Evolutionary conservation across 1,139 yeast species (phyloP), one percentile per base, ranked within the genome.

Genomic region (Geotrichum klebahnii): DNA sequence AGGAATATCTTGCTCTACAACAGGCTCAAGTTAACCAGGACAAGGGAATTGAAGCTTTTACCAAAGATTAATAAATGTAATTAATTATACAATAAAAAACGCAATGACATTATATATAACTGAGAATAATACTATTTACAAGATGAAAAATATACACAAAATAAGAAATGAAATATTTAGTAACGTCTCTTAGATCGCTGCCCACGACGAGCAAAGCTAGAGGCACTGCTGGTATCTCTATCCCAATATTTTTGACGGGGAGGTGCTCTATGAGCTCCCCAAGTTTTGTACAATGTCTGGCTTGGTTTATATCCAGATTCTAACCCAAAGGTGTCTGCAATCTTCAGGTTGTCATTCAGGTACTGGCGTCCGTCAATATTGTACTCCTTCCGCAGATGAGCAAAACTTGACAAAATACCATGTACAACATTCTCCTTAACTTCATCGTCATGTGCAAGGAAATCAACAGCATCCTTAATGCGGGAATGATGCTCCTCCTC

Each of bases 301-400:
- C 48, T 39, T 10, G 48, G 52, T 26, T 44, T 39, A 38, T 44
- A 48, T n/a, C 34, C 34, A 16, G 35, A 17, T 1, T 32, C 32
- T 16, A 48, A 28, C 3, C 48, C 48, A 26, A 48, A 31, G 3
- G 46, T 28, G 16, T 48, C 37, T 5, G 45, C 52, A 22, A 48
- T 12, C 35, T 39, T 26, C 3, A 24, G 10, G 33, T 53, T 50
- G 17, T 46, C 46, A 5, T 33, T 17, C 19, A 53, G 40, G 28
- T 33, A 53, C n/a, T 50, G 47, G 14, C 46, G 46, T 10, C 53
- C 53, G 24, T 53, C 47, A n/a, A 53, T 50, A 12, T 48, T 41
- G 37, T 47, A 53, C 17, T 41, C 53, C 45, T 40, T 47, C 17
- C 55, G 44, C 17, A 53, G 19, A 17, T 53, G 51, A 3, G 52